Conservation (phyloP, 2,329 filamentous ascomycete genomes). For the Amylocarpus encephaloides region DNA sequence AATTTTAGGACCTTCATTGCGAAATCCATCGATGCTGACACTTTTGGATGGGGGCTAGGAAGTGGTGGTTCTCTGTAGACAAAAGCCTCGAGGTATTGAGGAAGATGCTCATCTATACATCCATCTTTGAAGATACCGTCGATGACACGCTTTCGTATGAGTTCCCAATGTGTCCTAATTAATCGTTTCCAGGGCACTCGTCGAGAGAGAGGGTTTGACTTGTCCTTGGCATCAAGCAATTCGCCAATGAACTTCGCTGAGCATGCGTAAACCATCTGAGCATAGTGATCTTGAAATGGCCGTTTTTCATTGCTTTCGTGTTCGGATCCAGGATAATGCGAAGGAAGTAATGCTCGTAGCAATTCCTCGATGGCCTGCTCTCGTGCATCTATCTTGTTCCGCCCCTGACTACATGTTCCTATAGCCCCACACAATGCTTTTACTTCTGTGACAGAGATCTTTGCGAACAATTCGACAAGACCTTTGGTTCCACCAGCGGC, state of each 20-base stretch:
- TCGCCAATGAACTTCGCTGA: not conserved
- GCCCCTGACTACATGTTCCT: constrained; percentile 4
- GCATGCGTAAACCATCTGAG: constrained; percentile 10
- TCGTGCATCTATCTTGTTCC: constrained; percentile 2
- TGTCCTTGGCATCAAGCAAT: constrained; percentile 6
- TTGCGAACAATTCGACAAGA: constrained; percentile 3
- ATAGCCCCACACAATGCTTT: constrained; percentile 6
- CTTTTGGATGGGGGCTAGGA: constrained; percentile 4
- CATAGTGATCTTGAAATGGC: constrained; percentile 9
- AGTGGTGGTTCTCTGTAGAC: constrained; percentile 5
- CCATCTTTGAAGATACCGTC: constrained; percentile 8
- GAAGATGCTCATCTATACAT: not conserved
- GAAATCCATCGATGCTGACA: constrained; percentile 15
- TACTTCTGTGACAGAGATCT: constrained; percentile 9
- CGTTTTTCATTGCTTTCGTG: constrained; percentile 10
- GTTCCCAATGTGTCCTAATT: constrained; percentile 2
- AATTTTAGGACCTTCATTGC: constrained; percentile 11
- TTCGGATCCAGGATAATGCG: constrained; percentile 8
- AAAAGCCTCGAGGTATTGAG: constrained; percentile 9
- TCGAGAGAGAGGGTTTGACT: constrained; percentile 12
- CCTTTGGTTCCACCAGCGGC: constrained; percentile 9
- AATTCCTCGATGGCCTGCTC: constrained; percentile 11
- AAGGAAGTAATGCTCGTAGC: constrained; percentile 11
- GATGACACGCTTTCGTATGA: constrained; percentile 8
- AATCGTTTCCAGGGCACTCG: constrained; percentile 3